A percentile compares a stretch with the other conserved stretches of the same genome.
phyloP scores from a whole-genome alignment of 2,329 filamentous ascomycete genomes.

The Xylaria digitata region DNA sequence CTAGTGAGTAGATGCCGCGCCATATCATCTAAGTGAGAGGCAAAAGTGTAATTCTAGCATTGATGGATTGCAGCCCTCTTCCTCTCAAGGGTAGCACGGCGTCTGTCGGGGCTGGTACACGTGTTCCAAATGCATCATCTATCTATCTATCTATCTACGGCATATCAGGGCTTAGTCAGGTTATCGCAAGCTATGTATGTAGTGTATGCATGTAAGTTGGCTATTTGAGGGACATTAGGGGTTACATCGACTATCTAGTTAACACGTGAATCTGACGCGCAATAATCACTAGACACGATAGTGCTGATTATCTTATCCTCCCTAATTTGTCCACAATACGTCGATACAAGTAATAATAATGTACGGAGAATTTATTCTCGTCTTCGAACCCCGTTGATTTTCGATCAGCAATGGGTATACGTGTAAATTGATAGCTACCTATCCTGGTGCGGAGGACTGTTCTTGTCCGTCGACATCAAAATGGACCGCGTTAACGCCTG shows the following conservation, averaged over 20 bases:
- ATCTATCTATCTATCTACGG: slow-evolving; percentile 4
- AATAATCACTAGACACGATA: neutral
- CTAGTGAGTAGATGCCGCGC: neutral
- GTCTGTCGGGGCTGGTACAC: neutral
- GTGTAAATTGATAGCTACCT: neutral
- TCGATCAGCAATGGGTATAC: no score
- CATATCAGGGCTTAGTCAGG: slow-evolving; percentile 13
- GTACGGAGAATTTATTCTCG: neutral
- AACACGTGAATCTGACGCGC: slow-evolving; percentile 7
- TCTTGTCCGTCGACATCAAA: neutral
- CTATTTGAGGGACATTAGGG: slow-evolving; percentile 9
- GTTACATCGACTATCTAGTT: neutral
- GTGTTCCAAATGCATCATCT: neutral
- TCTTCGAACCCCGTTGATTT: neutral
- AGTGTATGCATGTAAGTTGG: neutral
- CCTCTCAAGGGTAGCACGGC: neutral
- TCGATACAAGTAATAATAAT: neutral
- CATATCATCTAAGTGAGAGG: neutral
- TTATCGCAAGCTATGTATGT: neutral
- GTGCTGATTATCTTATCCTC: slow-evolving; percentile 8
- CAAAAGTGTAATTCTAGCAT: neutral
- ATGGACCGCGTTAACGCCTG: neutral
- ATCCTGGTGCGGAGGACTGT: neutral
- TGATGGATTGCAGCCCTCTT: neutral
- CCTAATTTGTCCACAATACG: neutral